Evolutionary conservation across 2,329 filamentous ascomycete species (phyloP), one percentile per base, ranked within the genome.

Genomic region (Aureobasidium sp.): DNA sequence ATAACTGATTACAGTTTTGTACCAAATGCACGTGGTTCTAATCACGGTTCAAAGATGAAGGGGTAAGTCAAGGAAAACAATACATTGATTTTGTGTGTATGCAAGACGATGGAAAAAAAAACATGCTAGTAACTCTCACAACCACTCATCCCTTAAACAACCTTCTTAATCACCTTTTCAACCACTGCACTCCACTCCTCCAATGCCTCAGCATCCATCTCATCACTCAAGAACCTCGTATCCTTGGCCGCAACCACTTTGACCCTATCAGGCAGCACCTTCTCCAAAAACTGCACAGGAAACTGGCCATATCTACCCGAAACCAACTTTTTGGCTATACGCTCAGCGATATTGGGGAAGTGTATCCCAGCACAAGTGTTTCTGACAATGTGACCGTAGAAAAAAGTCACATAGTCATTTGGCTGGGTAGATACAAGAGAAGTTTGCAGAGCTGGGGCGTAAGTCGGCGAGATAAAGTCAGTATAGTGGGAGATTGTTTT

Each of bases 281-380:
- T n/a, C 0, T 11, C n/a, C 11, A 52, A 15, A 5, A 52, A 52
- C 14, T 9, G 5, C 0, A 5, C 2, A 20, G 51, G 45, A 12
- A 60, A 42, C 8, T 60, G 57, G 17, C 57, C 57, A 12, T 60
- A 60, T 9, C 57, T 15, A 12, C 57, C 45, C 17, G 34, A 45
- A 3, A 49, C 7, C 11, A 60, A 6, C n/a, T 60, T 60, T n/a
- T 22, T 12, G 1, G 7, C 9, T 25, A 51, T 51, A 7, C 45
- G 20, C 2, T 31, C 14, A 7, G 37, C 20, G 36, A 60, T n/a
- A 1, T n/a, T 25, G 9, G n/a, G 9, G 7, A 12, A 2, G 17
- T 14, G n/a, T 2, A 20, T 39, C 5, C 20, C 20, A 3, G 8
- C 11, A 6, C 2, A 12, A 2, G 20, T 36, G 15, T 22, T 20